Percentiles rank a stretch among this genome's conserved stretches.
phyloP scores from a whole-genome alignment of 129 eudicot species.

The Ambrosia trifida region DNA sequence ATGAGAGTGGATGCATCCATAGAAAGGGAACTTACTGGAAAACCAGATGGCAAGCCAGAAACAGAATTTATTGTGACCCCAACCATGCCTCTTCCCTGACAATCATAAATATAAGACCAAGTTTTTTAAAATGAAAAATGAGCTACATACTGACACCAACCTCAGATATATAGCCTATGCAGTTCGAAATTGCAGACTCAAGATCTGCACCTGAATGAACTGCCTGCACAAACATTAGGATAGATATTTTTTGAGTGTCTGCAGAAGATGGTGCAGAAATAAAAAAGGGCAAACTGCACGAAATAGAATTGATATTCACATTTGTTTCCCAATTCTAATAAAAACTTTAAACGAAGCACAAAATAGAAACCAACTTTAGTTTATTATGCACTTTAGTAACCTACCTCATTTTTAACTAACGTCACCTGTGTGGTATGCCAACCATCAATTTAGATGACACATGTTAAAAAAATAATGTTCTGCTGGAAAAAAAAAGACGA shows the following conservation, averaged over 20 bases:
- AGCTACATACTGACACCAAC: conserved; percentile 39
- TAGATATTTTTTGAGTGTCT: conserved; percentile 14
- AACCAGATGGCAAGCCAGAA: conserved; percentile 90
- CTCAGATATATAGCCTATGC: conserved; percentile 89
- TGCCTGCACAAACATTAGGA: conserved; percentile 50
- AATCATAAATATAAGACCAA: conserved; percentile 23
- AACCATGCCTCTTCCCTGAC: conserved; percentile 97
- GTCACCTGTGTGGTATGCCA: background rate
- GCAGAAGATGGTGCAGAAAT: background rate
- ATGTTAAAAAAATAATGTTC: background rate
- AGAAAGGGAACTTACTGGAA: conserved; percentile 55
- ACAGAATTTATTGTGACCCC: conserved; percentile 87
- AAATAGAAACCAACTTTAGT: background rate
- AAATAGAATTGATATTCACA: background rate
- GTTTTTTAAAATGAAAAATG: conserved; percentile 6
- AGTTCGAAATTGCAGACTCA: conserved; percentile 86
- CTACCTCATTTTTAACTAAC: background rate
- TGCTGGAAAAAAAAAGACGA: background rate
- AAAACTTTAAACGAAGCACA: background rate
- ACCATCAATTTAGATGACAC: background rate
- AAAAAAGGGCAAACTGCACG: background rate
- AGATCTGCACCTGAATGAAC: conserved; percentile 99
- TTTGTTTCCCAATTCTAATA: background rate
- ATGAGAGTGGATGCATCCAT: conserved; percentile 1
- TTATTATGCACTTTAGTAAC: background rate